Conservation (phyloP, 23 red algal species). For the Cyanidioschyzon merolae region DNA sequence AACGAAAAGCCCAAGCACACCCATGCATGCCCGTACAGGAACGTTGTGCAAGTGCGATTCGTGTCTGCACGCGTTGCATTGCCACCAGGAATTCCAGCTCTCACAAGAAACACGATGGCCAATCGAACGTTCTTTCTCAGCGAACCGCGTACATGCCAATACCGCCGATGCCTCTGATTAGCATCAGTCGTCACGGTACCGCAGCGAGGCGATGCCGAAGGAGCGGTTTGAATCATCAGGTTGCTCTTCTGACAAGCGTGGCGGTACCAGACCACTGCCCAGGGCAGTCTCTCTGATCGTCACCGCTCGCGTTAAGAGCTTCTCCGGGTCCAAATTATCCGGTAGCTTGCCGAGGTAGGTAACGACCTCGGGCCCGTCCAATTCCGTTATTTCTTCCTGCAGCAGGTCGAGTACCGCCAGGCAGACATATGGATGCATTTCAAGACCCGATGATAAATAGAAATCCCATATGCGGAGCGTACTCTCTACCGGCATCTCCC, state of each 20-base stretch:
- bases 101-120: too few species aligned
- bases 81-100: too few species aligned
- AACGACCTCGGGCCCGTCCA: slow-evolving; percentile 71
- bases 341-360: slow-evolving; percentile 46
- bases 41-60: too few species aligned
- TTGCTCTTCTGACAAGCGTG: background rate
- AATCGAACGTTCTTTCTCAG: too few species aligned
- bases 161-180: too few species aligned
- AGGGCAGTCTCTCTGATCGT: slow-evolving; percentile 27
- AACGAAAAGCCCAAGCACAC: too few species aligned
- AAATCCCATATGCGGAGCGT: slow-evolving; percentile 77
- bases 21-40: too few species aligned
- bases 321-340: slow-evolving; percentile 47
- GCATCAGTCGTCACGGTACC: too few species aligned
- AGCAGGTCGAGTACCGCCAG: slow-evolving; percentile 64
- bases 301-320: slow-evolving; percentile 55
- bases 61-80: too few species aligned
- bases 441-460: slow-evolving; percentile 48
- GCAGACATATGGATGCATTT: slow-evolving; percentile 77
- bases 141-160: too few species aligned
- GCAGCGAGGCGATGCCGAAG: background rate
- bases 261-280: slow-evolving; percentile 20
- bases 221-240: background rate
- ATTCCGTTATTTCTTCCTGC: slow-evolving; percentile 62
- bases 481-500: slow-evolving; percentile 36